phyloP scores from a whole-genome alignment of 768 basidiomycete genomes.

The Suillus hirtellus region DNA sequence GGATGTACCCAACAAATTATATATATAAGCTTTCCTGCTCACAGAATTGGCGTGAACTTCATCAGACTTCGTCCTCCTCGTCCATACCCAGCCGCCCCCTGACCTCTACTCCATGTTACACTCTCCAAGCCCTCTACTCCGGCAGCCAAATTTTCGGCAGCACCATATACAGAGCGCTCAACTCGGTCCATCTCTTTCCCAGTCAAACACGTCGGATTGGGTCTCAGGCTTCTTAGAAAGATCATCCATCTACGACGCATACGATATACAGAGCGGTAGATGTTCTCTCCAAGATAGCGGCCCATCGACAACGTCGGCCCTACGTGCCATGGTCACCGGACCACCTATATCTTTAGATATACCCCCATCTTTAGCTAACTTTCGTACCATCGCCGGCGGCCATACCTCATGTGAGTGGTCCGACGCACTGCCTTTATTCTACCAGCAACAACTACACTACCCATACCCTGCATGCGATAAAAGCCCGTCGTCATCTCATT shows the following conservation, averaged over 20 bases:
- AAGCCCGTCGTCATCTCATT: slow-evolving; percentile 4
- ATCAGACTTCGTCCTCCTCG: slow-evolving; percentile 11
- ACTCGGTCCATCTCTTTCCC: slow-evolving; percentile 17
- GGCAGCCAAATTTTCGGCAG: slow-evolving; percentile 19
- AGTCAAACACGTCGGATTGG: slow-evolving; percentile 23
- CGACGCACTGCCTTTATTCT: slow-evolving; percentile 22
- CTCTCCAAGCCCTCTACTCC: slow-evolving; percentile 11
- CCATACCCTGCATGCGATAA: slow-evolving; percentile 20
- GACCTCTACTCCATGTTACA: slow-evolving; percentile 14
- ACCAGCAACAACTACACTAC: slow-evolving; percentile 22
- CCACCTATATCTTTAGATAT: slow-evolving; percentile 20
- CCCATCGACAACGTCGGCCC: slow-evolving; percentile 12
- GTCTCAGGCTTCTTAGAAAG: slow-evolving; percentile 31
- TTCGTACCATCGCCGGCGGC: slow-evolving; percentile 23
- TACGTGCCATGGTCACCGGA: slow-evolving; percentile 17
- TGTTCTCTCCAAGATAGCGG: slow-evolving; percentile 13
- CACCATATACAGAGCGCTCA: slow-evolving; percentile 16
- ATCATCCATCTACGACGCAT: slow-evolving; percentile 27
- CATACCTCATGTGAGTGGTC: slow-evolving; percentile 28
- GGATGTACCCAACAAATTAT: slow-evolving; percentile 13
- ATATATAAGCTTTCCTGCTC: slow-evolving; percentile 22
- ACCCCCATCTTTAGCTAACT: slow-evolving; percentile 22
- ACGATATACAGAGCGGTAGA: slow-evolving; percentile 17
- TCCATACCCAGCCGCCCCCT: slow-evolving; percentile 7
- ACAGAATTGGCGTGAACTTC: slow-evolving; percentile 12